phyloP scores from a whole-genome alignment of 306 rosid species.

The Sicyos edulis region DNA sequence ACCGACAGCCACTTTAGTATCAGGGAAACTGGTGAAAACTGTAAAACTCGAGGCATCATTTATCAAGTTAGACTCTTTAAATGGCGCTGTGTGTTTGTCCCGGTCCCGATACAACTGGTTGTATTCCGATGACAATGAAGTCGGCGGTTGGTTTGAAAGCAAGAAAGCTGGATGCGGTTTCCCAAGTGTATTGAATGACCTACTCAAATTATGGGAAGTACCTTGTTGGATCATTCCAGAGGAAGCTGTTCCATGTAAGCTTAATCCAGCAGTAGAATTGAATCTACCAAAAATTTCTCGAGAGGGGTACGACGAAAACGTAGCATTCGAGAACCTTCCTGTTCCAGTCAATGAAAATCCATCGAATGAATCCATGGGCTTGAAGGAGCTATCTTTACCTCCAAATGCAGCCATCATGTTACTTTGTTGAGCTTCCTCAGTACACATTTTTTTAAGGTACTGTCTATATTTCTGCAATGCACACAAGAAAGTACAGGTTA shows the following conservation, averaged over 20 bases:
- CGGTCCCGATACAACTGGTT: slow-evolving; percentile 38
- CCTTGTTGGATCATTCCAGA: slow-evolving; percentile 33
- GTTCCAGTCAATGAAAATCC: slow-evolving; percentile 44
- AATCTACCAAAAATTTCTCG: slow-evolving; percentile 35
- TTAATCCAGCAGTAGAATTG: slow-evolving; percentile 43
- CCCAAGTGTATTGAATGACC: slow-evolving; percentile 29
- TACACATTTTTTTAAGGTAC: slow-evolving; percentile 36
- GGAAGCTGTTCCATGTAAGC: slow-evolving; percentile 43
- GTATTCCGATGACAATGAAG: slow-evolving; percentile 37
- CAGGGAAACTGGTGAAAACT: slow-evolving; percentile 38
- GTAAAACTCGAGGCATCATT: slow-evolving; percentile 42
- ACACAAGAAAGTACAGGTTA: slow-evolving; percentile 6
- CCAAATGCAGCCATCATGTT: slow-evolving; percentile 34
- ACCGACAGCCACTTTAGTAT: slow-evolving; percentile 22
- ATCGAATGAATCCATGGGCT: slow-evolving; percentile 34
- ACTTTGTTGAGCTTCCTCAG: slow-evolving; percentile 31
- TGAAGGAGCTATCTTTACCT: slow-evolving; percentile 39
- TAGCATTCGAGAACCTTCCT: slow-evolving; percentile 31
- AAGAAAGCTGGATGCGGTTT: slow-evolving; percentile 34
- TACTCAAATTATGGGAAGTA: slow-evolving; percentile 36
- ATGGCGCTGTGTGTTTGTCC: slow-evolving; percentile 26
- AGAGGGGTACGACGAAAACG: slow-evolving; percentile 41
- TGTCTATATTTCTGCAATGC: slow-evolving; percentile 60
- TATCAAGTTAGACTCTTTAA: slow-evolving; percentile 33
- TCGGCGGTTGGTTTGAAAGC: slow-evolving; percentile 39